Conservation (phyloP, 1,284 basidiomycete genomes). For the Rugosomyces carneus region DNA sequence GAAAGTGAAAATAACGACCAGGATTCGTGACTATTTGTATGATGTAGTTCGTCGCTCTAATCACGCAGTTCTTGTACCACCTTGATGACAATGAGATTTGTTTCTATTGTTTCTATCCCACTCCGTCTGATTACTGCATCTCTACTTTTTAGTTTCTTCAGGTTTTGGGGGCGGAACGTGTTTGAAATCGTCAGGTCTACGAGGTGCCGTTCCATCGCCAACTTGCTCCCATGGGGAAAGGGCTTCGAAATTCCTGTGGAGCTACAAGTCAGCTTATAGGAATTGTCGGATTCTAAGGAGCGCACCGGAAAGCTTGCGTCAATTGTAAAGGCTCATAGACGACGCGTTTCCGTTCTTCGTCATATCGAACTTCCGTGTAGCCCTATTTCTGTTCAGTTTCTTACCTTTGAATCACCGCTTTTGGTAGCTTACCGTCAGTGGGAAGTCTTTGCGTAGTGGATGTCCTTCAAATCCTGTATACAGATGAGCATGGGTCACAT, state of each 20-base stretch:
- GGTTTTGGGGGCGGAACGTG: slow-evolving; percentile 61
- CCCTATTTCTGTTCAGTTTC: slow-evolving; percentile 44
- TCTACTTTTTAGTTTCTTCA: slow-evolving; percentile 65
- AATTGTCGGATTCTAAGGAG: background rate
- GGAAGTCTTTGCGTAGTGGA: slow-evolving; percentile 97
- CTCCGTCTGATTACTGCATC: slow-evolving; percentile 4
- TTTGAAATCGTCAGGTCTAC: slow-evolving; percentile 66
- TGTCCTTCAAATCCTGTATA: slow-evolving; percentile 90
- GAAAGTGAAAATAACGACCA: slow-evolving; percentile 20
- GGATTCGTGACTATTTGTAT: slow-evolving; percentile 28
- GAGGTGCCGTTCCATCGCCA: slow-evolving; percentile 75
- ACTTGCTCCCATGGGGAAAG: slow-evolving; percentile 97
- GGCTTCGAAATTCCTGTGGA: slow-evolving; percentile 84
- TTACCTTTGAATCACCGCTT: background rate
- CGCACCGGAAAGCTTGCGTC: slow-evolving; percentile 94
- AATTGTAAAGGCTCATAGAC: slow-evolving; percentile 98
- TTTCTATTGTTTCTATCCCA: background rate
- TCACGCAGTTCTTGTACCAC: slow-evolving; percentile 1
- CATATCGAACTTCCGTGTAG: slow-evolving; percentile 96
- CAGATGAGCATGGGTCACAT: slow-evolving; percentile 9
- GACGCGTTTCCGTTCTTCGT: slow-evolving; percentile 97
- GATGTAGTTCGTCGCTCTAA: slow-evolving; percentile 9
- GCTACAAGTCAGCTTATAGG: slow-evolving; percentile 5
- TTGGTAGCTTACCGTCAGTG: slow-evolving; percentile 66
- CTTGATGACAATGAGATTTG: slow-evolving; percentile 9